Evolutionary conservation across 2,329 filamentous ascomycete species (phyloP).

Genomic region (Blastomyces parvus): DNA sequence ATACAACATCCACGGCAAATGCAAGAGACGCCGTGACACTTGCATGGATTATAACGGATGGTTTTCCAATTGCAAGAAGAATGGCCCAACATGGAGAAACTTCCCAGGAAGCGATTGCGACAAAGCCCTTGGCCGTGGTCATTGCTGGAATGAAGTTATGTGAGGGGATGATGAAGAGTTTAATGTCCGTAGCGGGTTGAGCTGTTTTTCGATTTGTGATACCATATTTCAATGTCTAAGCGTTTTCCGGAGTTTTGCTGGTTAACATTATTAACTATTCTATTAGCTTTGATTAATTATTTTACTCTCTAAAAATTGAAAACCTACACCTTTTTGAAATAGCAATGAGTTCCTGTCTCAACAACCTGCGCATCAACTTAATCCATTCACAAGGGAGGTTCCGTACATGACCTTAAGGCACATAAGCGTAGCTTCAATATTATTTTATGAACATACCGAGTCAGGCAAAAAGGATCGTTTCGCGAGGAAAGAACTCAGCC

Average conservation of each 20-base stretch:
- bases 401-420: background rate
- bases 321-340: background rate
- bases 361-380: background rate
- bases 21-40: background rate
- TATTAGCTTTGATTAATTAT: background rate
- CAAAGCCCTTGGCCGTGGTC: conserved; percentile 5
- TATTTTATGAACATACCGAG: background rate
- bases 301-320: background rate
- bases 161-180: background rate
- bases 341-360: background rate
- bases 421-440: background rate
- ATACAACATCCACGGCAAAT: conserved; percentile 9
- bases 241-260: background rate
- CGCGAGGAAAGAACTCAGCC: background rate
- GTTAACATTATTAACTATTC: background rate
- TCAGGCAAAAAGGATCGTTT: background rate
- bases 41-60: conserved; percentile 9
- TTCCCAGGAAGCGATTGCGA: conserved; percentile 8
- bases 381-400: background rate
- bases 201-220: background rate
- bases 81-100: conserved; percentile 2
- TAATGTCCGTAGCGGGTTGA: background rate
- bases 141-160: conserved; percentile 10
- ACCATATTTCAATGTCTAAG: background rate
- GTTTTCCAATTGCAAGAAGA: conserved; percentile 7